phyloP scores from a whole-genome alignment of 2,329 filamentous ascomycete genomes.

The Coniochaeta sp. region DNA sequence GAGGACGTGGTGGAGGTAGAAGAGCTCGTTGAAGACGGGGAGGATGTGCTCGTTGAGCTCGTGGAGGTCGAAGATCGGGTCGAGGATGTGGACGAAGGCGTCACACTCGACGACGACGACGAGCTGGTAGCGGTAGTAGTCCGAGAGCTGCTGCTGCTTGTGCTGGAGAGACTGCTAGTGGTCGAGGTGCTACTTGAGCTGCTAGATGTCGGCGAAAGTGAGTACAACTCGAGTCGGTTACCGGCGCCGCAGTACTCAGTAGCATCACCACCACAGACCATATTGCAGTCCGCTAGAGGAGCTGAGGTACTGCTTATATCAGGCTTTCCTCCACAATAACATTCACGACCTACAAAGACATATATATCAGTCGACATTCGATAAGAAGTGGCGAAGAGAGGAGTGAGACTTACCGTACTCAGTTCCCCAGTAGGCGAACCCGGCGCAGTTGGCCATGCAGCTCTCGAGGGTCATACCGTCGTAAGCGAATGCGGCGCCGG shows the following conservation, averaged over 20 bases:
- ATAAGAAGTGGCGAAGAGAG: no score
- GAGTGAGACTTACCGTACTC: conserved; percentile 44
- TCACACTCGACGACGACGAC: no score
- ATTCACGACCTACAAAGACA: no score
- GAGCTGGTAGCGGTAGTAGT: background rate
- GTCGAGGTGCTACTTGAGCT: conserved; percentile 19
- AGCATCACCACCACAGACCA: conserved; percentile 26
- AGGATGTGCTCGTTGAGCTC: background rate
- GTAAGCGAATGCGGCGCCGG: conserved; percentile 31
- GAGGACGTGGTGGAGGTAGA: background rate
- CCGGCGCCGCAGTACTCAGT: conserved; percentile 30
- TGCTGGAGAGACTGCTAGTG: conserved; percentile 6
- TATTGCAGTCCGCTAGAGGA: conserved; percentile 26
- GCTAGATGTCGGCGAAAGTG: conserved; percentile 24
- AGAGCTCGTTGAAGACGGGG: no score
- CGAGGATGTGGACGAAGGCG: background rate
- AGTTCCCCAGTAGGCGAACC: conserved; percentile 40
- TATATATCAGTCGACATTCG: no score
- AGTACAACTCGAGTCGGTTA: conserved; percentile 25
- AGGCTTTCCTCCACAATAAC: conserved; percentile 42
- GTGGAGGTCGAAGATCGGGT: background rate
- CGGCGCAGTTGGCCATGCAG: conserved; percentile 38
- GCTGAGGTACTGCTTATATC: conserved; percentile 22
- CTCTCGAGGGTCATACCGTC: conserved; percentile 43
- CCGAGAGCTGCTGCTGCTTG: background rate